A percentile compares a stretch with the other conserved stretches of the same genome.
phyloP scores from a whole-genome alignment of 768 basidiomycete genomes.

The Mycena leptocephala region DNA sequence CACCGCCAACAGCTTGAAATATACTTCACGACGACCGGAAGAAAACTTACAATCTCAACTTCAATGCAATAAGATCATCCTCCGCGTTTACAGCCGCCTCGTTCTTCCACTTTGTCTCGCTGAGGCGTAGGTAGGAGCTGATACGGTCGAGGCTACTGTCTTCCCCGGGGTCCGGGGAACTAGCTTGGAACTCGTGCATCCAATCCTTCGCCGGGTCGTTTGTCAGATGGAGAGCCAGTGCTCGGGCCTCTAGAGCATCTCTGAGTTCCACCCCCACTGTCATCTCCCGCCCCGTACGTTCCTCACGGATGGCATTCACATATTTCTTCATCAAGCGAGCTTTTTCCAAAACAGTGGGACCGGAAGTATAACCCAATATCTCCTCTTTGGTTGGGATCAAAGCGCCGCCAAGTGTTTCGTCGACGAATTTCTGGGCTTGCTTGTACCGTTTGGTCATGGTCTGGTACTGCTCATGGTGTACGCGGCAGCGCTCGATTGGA shows the following conservation, averaged over 20 bases:
- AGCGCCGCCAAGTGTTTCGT: slow-evolving; percentile 27
- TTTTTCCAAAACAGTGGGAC: slow-evolving; percentile 36
- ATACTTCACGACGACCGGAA: slow-evolving; percentile 10
- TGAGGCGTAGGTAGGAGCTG: not conserved
- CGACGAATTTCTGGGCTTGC: slow-evolving; percentile 44
- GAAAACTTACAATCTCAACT: slow-evolving; percentile 9
- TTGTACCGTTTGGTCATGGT: slow-evolving; percentile 45
- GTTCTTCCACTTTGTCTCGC: not conserved
- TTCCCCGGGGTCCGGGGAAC: not conserved
- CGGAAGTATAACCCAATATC: slow-evolving; percentile 31
- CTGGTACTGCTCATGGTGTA: slow-evolving; percentile 45
- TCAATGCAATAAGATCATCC: slow-evolving; percentile 12
- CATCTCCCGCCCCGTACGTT: slow-evolving; percentile 49
- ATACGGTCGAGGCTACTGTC: not conserved
- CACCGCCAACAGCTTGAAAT: not conserved
- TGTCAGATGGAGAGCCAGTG: slow-evolving; percentile 30
- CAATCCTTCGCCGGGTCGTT: slow-evolving; percentile 18
- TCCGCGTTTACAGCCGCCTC: not conserved
- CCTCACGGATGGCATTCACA: slow-evolving; percentile 50
- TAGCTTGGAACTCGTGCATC: slow-evolving; percentile 2
- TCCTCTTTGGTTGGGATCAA: no score
- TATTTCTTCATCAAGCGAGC: slow-evolving; percentile 44
- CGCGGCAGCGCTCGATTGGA: no score
- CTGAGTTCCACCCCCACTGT: slow-evolving; percentile 38
- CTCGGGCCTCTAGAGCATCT: slow-evolving; percentile 37